phyloP scores from a whole-genome alignment of 495 filamentous ascomycete species.

The Clavariopsis aquatica region DNA sequence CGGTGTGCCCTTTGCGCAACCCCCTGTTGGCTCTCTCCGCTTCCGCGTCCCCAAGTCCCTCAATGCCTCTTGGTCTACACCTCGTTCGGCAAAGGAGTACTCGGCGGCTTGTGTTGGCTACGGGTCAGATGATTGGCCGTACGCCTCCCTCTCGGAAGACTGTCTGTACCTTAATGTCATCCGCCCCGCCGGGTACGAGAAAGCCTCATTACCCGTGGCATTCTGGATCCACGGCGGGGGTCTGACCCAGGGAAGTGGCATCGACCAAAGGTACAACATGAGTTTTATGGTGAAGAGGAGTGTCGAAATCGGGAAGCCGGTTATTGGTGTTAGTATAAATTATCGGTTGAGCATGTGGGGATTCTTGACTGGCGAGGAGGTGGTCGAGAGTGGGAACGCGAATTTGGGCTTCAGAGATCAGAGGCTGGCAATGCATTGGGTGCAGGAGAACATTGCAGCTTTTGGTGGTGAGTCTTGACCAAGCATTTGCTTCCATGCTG shows the following conservation, averaged over 20 bases:
- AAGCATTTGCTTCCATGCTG: no score
- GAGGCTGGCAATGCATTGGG: conserved; percentile 62
- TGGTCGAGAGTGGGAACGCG: conserved; percentile 49
- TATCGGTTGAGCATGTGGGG: conserved; percentile 61
- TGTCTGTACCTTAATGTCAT: conserved; percentile 68
- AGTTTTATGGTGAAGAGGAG: conserved; percentile 56
- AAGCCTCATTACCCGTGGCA: conserved; percentile 61
- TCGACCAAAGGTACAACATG: conserved; percentile 52
- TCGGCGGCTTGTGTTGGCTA: conserved; percentile 49
- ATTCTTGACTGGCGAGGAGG: conserved; percentile 50
- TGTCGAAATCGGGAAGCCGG: conserved; percentile 57
- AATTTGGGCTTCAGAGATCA: conserved; percentile 64
- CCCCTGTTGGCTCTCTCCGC: conserved; percentile 58
- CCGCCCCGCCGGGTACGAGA: conserved; percentile 57
- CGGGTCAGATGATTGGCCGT: conserved; percentile 31
- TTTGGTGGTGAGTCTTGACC: conserved; percentile 42
- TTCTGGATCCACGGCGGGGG: conserved; percentile 66
- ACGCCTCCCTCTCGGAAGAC: conserved; percentile 51
- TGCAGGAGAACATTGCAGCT: conserved; percentile 51
- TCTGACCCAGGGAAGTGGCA: conserved; percentile 32
- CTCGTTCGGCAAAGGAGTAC: conserved; percentile 45
- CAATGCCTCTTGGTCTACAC: conserved; percentile 44
- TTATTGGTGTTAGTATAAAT: conserved; percentile 63
- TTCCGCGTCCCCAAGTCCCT: conserved; percentile 61
- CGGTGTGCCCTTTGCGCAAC: conserved; percentile 66